Base-by-base conservation (phyloP, 345 rosid species). In the Mallotus nudiflorus region DNA sequence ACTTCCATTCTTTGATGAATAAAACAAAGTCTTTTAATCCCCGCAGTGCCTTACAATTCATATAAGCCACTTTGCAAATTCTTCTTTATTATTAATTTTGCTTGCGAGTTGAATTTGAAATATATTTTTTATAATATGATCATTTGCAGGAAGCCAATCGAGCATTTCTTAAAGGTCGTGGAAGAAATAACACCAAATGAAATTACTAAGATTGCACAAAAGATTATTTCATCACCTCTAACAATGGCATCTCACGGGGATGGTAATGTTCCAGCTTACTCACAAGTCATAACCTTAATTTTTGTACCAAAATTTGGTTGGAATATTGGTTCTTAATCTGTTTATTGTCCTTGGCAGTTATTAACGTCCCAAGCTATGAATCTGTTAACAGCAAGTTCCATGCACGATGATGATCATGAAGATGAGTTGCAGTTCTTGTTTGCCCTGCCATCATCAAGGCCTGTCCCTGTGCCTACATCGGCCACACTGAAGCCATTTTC, bases 201-300 rank as follows among this genome's bases (percentile, higher is more conserved):
- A 77, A 84, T 92, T 50, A 12, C 85, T 24, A 63, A 67, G 20
- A 73, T 88, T 42, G 87, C 89, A 68, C 66, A 72, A 68, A 82
- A 81, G 82, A 67, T 95, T 27, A 77, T 95, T n/a, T 82, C 96
- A 6, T 89, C 89, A 16, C 96, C 97, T 66, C 82, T 95, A 64
- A 86, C 98, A 65, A 86, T 95, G 92, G 97, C 92, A 29, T 83
- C 92, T 25, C 85, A 85, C 5, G 97, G 98, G 22, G 97, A 95
- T 65, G 97, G 99, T 95, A 86, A 75, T 69, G 13, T 16, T 42
- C 39, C 19, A 29, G 2, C 25, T 37, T 31, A 22, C 35, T n/a
- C n/a, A n/a, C n/a, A n/a, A n/a, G n/a, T n/a, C 15, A 13, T 28
- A 28, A 24, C 48, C 33, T 6, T 10, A 48, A 2, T 24, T 10